Evolutionary conservation across 2,329 filamentous ascomycete species (phyloP).

Genomic region (Colletotrichum scovillei): DNA sequence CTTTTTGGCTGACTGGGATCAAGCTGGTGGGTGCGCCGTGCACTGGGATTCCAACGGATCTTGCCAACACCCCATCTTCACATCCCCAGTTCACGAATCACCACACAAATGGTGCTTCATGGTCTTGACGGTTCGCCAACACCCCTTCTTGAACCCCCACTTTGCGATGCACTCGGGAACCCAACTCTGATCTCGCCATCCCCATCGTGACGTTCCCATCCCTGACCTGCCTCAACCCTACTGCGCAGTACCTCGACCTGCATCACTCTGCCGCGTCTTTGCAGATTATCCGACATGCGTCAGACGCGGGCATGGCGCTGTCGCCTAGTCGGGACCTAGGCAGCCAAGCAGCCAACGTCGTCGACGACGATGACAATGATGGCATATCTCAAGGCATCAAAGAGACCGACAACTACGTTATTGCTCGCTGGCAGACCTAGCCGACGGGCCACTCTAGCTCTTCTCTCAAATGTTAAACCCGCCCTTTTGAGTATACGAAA

Average conservation of each 20-base stretch:
- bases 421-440: background rate
- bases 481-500: background rate
- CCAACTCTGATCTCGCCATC: background rate
- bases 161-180: background rate
- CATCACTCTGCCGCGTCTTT: slow-evolving; percentile 19
- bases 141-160: background rate
- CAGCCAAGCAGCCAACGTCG: slow-evolving; percentile 6
- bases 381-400: background rate
- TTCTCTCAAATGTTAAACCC: background rate
- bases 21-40: background rate
- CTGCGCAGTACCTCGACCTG: background rate
- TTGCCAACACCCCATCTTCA: background rate
- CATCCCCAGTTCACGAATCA: background rate
- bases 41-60: background rate
- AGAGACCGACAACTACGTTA: background rate
- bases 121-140: background rate
- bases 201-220: background rate
- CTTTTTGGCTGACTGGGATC: background rate
- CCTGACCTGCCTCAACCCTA: background rate
- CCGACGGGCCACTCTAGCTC: background rate
- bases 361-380: background rate
- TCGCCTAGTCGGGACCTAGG: slow-evolving; percentile 1
- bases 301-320: background rate
- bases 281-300: slow-evolving; percentile 1
- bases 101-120: background rate